A percentile compares a stretch with the other conserved stretches of the same genome.
Evolutionary conservation across 2,329 filamentous ascomycete genomes (phyloP).

Genomic region (Dactylellina leptospora): DNA sequence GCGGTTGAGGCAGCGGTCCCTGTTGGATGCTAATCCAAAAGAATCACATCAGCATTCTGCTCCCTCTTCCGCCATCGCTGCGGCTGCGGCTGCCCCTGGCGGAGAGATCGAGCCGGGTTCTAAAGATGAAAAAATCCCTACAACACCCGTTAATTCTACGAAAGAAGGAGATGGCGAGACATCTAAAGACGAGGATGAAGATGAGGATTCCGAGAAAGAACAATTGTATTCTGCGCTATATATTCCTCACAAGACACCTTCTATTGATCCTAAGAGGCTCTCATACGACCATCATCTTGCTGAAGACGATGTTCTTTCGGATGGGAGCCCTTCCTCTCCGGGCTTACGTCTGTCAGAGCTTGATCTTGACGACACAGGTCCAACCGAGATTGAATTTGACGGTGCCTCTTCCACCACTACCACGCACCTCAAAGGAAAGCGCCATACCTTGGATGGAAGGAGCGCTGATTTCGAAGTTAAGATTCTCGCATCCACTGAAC

Average conservation of each 20-base stretch:
- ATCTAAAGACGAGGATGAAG: conserved; percentile 54
- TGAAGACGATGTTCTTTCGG: conserved; percentile 31
- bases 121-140: conserved; percentile 19
- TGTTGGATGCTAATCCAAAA: conserved; percentile 48
- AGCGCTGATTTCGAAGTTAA: conserved; percentile 51
- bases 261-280: conserved; percentile 58
- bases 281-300: conserved; percentile 32
- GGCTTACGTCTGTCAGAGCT: conserved; percentile 40
- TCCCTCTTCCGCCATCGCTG: conserved; percentile 12
- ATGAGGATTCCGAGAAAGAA: conserved; percentile 72
- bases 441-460: conserved; percentile 33
- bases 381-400: conserved; percentile 48
- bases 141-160: conserved; percentile 8
- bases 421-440: conserved; percentile 43
- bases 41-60: conserved; percentile 34
- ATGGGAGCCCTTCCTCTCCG: conserved; percentile 30
- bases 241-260: conserved; percentile 73
- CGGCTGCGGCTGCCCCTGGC: not conserved
- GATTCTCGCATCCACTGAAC: conserved; percentile 28
- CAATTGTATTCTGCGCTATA: conserved; percentile 89
- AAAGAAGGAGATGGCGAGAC: conserved; percentile 34
- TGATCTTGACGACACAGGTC: conserved; percentile 43
- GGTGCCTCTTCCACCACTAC: conserved; percentile 30
- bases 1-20: conserved; percentile 39
- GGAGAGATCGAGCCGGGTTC: conserved; percentile 21